phyloP scores from a whole-genome alignment of 495 filamentous ascomycete genomes.

The Entonaema liquescens region DNA sequence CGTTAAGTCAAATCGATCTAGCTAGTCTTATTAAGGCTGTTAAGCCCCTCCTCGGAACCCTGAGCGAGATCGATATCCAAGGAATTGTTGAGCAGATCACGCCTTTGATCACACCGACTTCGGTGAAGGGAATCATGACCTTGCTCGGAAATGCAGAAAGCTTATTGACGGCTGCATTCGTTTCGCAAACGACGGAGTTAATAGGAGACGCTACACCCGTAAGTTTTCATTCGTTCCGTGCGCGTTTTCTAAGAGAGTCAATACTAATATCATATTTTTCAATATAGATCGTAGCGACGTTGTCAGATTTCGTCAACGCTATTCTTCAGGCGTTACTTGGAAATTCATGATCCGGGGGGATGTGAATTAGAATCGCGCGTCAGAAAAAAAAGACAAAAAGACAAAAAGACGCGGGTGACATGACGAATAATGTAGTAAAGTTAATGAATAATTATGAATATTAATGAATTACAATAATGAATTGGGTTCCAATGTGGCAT shows the following conservation, averaged over 20 bases:
- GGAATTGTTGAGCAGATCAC: constrained; percentile 48
- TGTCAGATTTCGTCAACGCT: constrained; percentile 49
- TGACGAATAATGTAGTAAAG: constrained; percentile 35
- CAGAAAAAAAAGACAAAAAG: constrained; percentile 22
- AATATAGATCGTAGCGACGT: constrained; percentile 47
- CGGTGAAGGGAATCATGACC: constrained; percentile 52
- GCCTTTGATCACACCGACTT: constrained; percentile 54
- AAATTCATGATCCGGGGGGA: constrained; percentile 22
- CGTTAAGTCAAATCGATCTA: constrained; percentile 44
- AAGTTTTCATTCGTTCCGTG: constrained; percentile 31
- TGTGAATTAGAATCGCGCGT: not conserved
- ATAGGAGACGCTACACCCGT: constrained; percentile 63
- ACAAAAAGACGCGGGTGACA: constrained; percentile 21
- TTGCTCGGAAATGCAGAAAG: constrained; percentile 53
- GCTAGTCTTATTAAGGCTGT: constrained; percentile 47
- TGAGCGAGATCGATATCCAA: constrained; percentile 50
- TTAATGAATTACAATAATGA: constrained; percentile 13
- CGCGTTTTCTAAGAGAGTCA: constrained; percentile 23
- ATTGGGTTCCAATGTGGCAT: not conserved
- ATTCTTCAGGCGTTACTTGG: constrained; percentile 48
- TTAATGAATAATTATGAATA: constrained; percentile 43
- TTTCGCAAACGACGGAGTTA: constrained; percentile 58
- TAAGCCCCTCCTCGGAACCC: constrained; percentile 48
- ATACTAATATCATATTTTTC: not conserved
- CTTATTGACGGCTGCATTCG: constrained; percentile 51